Base-by-base conservation (phyloP, 2,329 filamentous ascomycete species). In the Cadophora sp. region DNA sequence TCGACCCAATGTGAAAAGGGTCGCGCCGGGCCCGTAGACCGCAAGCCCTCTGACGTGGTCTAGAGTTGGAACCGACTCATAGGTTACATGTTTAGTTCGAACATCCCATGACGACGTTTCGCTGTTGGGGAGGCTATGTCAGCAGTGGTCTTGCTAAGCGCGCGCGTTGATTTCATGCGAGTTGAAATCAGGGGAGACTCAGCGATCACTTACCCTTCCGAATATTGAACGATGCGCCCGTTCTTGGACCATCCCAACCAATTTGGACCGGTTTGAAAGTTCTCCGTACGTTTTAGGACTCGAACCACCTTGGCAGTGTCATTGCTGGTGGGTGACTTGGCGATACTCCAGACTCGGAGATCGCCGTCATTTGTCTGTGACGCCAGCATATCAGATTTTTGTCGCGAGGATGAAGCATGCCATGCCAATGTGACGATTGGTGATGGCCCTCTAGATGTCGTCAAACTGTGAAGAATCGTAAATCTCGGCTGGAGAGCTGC, bases 161-260 rank as follows among this genome's bases (percentile, higher is more conserved):
- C 82, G 82, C 82, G 82, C 80, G 76, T 82, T 80, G 71, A 69
- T 59, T 20, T 73, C 68, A 71, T 72, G 75, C 68, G 74, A 70
- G 33, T 53, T 4, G 36, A 39, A 53, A 56, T 30, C 30, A 67
- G 62, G 69, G 68, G 43, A 62, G 65, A 39, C 48, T 61, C 43
- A 64, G 62, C 16, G 53, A 41, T 48, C 43, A 87, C 92, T 82
- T 84, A 97, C 94, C 90, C 89, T 80, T 97, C 93, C 5, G 92
- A 91, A 79, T 89, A 94, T 80, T 99, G 96, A 70, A 99, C 89
- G 71, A 99, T 94, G 72, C 94, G 91, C 47, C 96, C 96, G 81
- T 97, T 98, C 81, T 97, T 98, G 0, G 96, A 98, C 96, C 96
- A 99, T 22, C 89, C 91, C 84, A 97, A 94, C 96, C 96, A 99